These are phyloP conservation scores for Spirogloea muscicola DNA, from an alignment of 139 green algal genomes.

Conservation along the genomic window DNA sequence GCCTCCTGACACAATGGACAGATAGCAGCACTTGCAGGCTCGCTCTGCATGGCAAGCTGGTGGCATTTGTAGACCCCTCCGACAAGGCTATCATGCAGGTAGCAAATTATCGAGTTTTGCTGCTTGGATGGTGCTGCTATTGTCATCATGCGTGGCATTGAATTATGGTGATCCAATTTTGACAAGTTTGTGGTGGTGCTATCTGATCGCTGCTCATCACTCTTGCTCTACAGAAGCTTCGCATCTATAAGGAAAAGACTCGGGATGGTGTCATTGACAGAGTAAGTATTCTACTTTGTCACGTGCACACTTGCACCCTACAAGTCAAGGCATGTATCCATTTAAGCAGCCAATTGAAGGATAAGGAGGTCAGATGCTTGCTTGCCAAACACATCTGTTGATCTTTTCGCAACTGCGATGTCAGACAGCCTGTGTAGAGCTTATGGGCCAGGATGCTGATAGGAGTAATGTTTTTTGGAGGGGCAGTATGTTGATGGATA, in stretches of 20 bases:
- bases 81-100: conserved; percentile 17
- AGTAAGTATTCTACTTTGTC: not conserved
- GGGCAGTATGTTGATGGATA: conserved; percentile 24
- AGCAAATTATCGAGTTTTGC: too few species aligned
- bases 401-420: too few species aligned
- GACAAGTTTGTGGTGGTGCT: not conserved
- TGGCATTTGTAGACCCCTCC: conserved; percentile 9
- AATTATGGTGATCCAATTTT: not conserved
- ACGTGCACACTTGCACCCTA: not conserved
- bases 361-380: too few species aligned
- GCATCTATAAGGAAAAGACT: conserved; percentile 79
- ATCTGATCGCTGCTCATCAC: not conserved
- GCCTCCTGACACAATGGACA: conserved; percentile 48
- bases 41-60: conserved; percentile 75
- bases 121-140: too few species aligned
- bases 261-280: conserved; percentile 66
- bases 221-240: conserved; percentile 51
- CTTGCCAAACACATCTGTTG: too few species aligned
- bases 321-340: not conserved
- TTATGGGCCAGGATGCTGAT: too few species aligned
- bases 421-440: too few species aligned
- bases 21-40: conserved; percentile 71
- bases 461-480: not conserved
- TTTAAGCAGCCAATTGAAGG: too few species aligned
- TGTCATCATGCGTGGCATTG: not conserved